phyloP scores from a whole-genome alignment of 495 filamentous ascomycete genomes.

The Lophium mytilinum region DNA sequence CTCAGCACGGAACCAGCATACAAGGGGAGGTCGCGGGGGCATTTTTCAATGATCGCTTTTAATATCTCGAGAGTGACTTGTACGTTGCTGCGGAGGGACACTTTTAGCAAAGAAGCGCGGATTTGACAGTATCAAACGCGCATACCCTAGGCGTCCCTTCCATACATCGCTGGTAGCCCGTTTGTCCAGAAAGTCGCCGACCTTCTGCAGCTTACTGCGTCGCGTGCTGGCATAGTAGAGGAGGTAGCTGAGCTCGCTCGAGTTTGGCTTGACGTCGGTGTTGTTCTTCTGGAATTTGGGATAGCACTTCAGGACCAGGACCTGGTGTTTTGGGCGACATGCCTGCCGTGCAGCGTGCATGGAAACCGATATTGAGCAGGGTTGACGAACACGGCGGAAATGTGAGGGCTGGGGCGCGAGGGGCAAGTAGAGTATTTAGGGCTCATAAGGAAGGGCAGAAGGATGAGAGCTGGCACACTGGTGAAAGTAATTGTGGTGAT shows the following conservation, averaged over 20 bases:
- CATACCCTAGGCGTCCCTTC: conserved; percentile 70
- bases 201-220: conserved; percentile 87
- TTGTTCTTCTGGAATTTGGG: conserved; percentile 81
- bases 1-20: conserved; percentile 73
- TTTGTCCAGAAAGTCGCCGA: conserved; percentile 84
- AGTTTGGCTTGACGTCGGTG: conserved; percentile 83
- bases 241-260: conserved; percentile 88
- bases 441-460: too few species aligned
- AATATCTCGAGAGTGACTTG: conserved; percentile 88
- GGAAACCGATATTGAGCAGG: conserved; percentile 2
- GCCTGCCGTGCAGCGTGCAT: conserved; percentile 57
- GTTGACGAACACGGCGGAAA: too few species aligned
- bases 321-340: conserved; percentile 83
- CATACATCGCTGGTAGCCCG: conserved; percentile 82
- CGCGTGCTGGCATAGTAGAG: conserved; percentile 92
- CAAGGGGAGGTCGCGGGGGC: conserved; percentile 79
- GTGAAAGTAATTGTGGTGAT: too few species aligned
- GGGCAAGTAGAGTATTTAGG: too few species aligned
- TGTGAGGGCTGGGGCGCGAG: too few species aligned
- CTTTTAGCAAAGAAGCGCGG: not conserved
- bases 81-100: conserved; percentile 56
- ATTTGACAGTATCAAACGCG: conserved; percentile 6
- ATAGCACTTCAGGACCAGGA: conserved; percentile 88
- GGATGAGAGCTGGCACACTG: too few species aligned
- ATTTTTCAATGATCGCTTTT: conserved; percentile 81